A percentile compares a stretch with the other conserved stretches of the same genome.
Conservation (phyloP, 495 filamentous ascomycete species). For the Neurospora cerealis region DNA sequence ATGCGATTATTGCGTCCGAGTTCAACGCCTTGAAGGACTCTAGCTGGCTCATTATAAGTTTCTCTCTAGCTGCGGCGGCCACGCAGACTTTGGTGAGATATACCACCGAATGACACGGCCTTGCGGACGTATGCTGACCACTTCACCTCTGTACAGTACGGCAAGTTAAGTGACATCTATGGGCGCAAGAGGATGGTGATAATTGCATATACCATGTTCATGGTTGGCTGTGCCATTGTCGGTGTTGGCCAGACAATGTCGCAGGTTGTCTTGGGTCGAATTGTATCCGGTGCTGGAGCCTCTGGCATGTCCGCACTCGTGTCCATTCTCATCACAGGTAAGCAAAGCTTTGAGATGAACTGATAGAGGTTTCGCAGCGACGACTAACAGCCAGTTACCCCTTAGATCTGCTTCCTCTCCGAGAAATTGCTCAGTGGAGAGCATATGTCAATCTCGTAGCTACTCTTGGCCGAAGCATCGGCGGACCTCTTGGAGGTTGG, state of each 20-base stretch:
- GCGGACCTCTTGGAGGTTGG: constrained; percentile 54
- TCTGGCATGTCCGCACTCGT: constrained; percentile 49
- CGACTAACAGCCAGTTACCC: not conserved
- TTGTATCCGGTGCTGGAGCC: constrained; percentile 49
- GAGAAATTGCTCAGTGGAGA: constrained; percentile 58
- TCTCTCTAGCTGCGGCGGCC: constrained; percentile 48
- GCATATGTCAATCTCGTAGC: constrained; percentile 56
- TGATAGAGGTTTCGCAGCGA: not conserved
- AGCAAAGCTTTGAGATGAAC: not conserved
- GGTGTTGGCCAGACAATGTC: constrained; percentile 41
- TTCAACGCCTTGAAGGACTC: constrained; percentile 50
- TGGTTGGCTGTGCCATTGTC: constrained; percentile 31
- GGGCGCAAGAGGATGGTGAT: constrained; percentile 34
- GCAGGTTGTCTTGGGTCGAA: constrained; percentile 46
- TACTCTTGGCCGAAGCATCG: constrained; percentile 53
- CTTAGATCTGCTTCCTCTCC: constrained; percentile 49
- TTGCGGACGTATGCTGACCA: not conserved
- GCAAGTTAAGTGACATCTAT: constrained; percentile 42
- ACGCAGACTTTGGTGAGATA: constrained; percentile 44
- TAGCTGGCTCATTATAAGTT: constrained; percentile 59
- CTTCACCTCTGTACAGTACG: constrained; percentile 28
- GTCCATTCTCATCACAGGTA: constrained; percentile 52
- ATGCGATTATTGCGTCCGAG: constrained; percentile 54
- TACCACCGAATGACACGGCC: too few species aligned
- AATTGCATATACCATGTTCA: constrained; percentile 32